phyloP scores from a whole-genome alignment of 768 basidiomycete species.

The Phylloporus rhodoxanthus region DNA sequence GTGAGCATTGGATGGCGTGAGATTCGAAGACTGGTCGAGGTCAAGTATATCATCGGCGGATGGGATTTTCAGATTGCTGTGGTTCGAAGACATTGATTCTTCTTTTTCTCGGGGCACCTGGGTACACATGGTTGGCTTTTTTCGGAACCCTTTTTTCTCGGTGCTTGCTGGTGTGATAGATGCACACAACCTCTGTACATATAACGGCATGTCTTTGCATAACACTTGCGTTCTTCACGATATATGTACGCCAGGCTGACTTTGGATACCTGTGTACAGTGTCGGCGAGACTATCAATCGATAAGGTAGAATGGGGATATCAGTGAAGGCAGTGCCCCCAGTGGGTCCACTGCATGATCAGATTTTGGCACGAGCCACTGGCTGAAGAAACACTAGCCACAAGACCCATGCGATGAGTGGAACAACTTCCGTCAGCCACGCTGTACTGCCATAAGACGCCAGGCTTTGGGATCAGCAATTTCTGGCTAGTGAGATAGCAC shows the following conservation, averaged over 20 bases:
- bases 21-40: constrained; percentile 72
- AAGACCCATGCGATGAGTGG: too few relatives aligned
- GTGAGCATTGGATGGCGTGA: constrained; percentile 70
- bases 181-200: neutral
- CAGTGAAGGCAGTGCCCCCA: neutral
- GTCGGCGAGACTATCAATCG: too few relatives aligned
- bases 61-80: constrained; percentile 88
- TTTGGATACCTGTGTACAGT: too few relatives aligned
- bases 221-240: neutral
- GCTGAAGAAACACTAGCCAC: too few relatives aligned
- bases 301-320: neutral
- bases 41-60: constrained; percentile 75
- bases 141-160: neutral
- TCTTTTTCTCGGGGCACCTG: neutral
- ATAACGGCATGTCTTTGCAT: neutral
- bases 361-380: too few relatives aligned
- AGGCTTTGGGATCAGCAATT: too few relatives aligned
- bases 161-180: neutral
- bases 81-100: constrained; percentile 57
- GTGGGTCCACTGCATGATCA: too few relatives aligned
- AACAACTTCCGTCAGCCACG: too few relatives aligned
- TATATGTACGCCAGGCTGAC: neutral
- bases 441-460: too few relatives aligned
- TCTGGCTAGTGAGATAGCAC: too few relatives aligned
- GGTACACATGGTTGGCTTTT: neutral